phyloP scores from a whole-genome alignment of 1,139 yeast species.

The Geotrichum europaeum region DNA sequence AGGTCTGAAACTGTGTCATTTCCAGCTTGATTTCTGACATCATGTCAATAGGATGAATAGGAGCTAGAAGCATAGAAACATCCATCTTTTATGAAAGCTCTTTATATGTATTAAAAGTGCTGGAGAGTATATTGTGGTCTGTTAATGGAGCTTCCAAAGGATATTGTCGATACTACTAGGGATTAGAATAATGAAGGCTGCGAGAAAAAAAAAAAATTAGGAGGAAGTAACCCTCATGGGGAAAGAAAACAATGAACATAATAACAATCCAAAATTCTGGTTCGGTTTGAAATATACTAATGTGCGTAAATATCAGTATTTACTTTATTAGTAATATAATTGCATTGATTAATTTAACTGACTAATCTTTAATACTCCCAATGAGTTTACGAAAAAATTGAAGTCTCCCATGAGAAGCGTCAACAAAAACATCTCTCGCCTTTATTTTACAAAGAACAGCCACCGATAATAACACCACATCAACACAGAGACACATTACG shows the following conservation, averaged over 20 bases:
- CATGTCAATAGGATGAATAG: neutral
- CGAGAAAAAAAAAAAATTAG: neutral
- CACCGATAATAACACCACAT: neutral
- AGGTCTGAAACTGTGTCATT: neutral
- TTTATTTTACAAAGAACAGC: neutral
- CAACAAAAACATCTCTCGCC: neutral
- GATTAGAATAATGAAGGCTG: neutral
- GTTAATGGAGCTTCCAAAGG: neutral
- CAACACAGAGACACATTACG: neutral
- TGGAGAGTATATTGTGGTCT: neutral
- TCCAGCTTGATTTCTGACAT: neutral
- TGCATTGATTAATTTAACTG: neutral
- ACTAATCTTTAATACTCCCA: neutral
- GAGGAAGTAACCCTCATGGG: neutral
- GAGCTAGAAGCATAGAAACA: neutral
- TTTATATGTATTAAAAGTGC: neutral
- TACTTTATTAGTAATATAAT: neutral
- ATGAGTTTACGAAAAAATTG: neutral
- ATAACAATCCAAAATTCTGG: neutral
- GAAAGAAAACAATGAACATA: neutral
- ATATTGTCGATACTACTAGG: neutral
- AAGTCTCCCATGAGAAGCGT: neutral
- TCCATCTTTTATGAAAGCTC: neutral
- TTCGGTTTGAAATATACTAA: neutral
- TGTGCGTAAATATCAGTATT: neutral